Evolutionary conservation across 2,329 filamentous ascomycete species (phyloP).

Genomic region (Aureobasidium melanogenum): DNA sequence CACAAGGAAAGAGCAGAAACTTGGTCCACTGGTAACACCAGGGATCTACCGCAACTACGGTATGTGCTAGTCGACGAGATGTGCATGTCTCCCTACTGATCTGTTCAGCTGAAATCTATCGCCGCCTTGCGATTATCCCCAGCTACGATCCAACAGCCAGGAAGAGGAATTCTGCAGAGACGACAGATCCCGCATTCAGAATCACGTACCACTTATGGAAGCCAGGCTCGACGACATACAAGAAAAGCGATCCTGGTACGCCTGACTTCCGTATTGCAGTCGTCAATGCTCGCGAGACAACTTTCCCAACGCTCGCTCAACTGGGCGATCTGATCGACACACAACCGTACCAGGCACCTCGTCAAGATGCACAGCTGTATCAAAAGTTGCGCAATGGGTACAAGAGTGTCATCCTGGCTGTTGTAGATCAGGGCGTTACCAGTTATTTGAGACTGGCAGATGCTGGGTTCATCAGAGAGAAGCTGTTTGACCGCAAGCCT

Average conservation of each 20-base stretch:
- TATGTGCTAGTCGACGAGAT: slow-evolving; percentile 15
- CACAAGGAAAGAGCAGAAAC: neutral
- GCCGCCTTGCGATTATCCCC: slow-evolving; percentile 63
- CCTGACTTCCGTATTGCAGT: slow-evolving; percentile 84
- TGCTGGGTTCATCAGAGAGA: slow-evolving; percentile 64
- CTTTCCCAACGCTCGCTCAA: slow-evolving; percentile 64
- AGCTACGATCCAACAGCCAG: slow-evolving; percentile 52
- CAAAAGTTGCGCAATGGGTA: slow-evolving; percentile 75
- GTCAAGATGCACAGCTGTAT: slow-evolving; percentile 52
- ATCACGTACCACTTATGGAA: slow-evolving; percentile 81
- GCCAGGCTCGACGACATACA: slow-evolving; percentile 54
- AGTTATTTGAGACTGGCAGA: slow-evolving; percentile 80
- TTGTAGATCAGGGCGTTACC: slow-evolving; percentile 82
- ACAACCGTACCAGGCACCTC: slow-evolving; percentile 59
- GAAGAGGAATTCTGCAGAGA: slow-evolving; percentile 15
- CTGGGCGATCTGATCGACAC: slow-evolving; percentile 62
- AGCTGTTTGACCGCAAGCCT: slow-evolving; percentile 52
- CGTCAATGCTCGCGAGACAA: slow-evolving; percentile 62
- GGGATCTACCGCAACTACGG: slow-evolving; percentile 48
- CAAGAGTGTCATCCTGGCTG: slow-evolving; percentile 73
- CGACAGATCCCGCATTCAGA: slow-evolving; percentile 50
- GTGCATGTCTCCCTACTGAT: neutral
- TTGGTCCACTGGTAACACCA: slow-evolving; percentile 42
- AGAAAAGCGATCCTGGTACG: slow-evolving; percentile 66
- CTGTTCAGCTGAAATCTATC: slow-evolving; percentile 54